Base-by-base conservation (phyloP, 73 alveolate species). In the Uronychia binucleata region DNA sequence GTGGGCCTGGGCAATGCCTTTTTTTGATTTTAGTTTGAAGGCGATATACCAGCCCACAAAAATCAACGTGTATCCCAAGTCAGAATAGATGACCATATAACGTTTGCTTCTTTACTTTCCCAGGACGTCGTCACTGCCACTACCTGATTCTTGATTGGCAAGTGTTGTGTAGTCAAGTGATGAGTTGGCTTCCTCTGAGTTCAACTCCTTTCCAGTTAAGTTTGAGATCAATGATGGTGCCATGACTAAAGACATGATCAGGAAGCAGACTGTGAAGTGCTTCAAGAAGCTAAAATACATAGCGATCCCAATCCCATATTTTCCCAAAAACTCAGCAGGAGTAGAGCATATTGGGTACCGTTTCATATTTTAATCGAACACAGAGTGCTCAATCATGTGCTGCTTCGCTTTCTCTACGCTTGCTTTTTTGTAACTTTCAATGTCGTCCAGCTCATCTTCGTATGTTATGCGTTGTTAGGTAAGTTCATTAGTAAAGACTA, bases 281-380 rank as follows among this genome's bases (percentile, higher is more conserved):
- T 67, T 67, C 32, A 67, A 26, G 34, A 34, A 81, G 29, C 29
- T 31, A 67, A 81, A 81, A 57, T 81, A 81, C 28, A 81, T 77
- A 32, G 57, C 34, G 19, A 81, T 1, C 0, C 88, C 88, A 30
- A 60, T 28, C 58, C 88, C 88, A 81, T 57, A 81, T 57, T 35
- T 57, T 1, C 78, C 86, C 8, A 78, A 31, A 57, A 26, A 57
- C 11, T 26, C 27, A 57, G 26, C 26, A 14, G 74, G 74, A 57
- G 74, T 57, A 14, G 11, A 14, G 26, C 74, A 57, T 11, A 57
- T 57, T 14, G 74, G 74, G 74, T 57, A 57, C 74, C 26, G 11
- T 57, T 57, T 26, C 11, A 14, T 57, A 26, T 26, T 57, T 26
- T 57, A 11, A 57, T 57, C 74, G 26, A 11, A 26, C 11, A 57